Percentiles rank a stretch among this genome's conserved stretches.
phyloP scores from a whole-genome alignment of 345 rosid genomes.

The Eucalyptus victrix region DNA sequence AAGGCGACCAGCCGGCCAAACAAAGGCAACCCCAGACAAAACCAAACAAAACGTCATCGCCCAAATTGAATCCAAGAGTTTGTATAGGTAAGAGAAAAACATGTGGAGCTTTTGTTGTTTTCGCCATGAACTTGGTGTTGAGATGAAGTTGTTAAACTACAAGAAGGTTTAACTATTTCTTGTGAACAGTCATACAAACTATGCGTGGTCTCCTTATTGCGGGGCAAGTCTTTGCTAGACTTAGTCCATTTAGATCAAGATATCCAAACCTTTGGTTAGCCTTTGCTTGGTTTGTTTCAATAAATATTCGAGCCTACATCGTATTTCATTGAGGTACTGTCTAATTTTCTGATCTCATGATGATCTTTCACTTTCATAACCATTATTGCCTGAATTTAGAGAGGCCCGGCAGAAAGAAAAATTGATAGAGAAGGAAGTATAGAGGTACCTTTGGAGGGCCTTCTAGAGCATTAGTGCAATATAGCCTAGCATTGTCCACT shows the following conservation, averaged over 20 bases:
- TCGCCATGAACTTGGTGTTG: not conserved
- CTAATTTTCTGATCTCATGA: not conserved
- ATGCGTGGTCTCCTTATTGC: not conserved
- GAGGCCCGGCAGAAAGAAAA: not conserved
- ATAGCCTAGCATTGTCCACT: conserved; percentile 82
- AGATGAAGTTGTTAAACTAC: not conserved
- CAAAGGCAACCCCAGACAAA: too few relatives aligned
- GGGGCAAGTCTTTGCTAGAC: not conserved
- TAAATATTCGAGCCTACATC: not conserved
- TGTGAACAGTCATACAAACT: not conserved
- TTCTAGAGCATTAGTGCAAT: conserved; percentile 67
- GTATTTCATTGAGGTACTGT: not conserved
- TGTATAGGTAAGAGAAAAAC: not conserved
- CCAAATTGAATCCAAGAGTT: not conserved
- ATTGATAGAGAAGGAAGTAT: not conserved
- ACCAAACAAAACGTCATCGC: too few relatives aligned
- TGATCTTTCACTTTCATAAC: not conserved
- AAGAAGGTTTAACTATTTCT: not conserved
- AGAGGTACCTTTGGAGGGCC: conserved; percentile 67
- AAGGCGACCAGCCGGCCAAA: too few relatives aligned
- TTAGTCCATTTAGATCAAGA: not conserved
- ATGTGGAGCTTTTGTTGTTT: not conserved
- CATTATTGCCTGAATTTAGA: not conserved
- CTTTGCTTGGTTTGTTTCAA: not conserved
- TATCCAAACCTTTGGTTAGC: not conserved